Evolutionary conservation across 2,329 filamentous ascomycete species (phyloP).

Genomic region (Kalmusia sp.): DNA sequence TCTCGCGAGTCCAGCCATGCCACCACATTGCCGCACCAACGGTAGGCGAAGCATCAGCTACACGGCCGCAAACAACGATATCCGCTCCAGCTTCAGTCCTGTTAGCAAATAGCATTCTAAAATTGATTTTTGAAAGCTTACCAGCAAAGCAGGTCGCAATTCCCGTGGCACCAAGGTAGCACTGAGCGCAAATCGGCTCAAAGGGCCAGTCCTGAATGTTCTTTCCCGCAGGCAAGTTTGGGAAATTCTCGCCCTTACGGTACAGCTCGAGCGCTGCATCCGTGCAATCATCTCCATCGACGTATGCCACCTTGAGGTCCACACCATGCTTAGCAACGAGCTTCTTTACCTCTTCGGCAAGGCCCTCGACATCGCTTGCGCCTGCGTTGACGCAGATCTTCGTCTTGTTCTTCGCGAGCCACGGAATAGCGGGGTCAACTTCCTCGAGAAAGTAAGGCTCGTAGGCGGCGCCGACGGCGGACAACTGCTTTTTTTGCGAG

Average conservation of each 20-base stretch:
- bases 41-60: constrained; percentile 41
- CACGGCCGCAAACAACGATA: constrained; percentile 31
- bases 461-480: constrained; percentile 28
- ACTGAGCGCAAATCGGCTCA: constrained; percentile 34
- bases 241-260: constrained; percentile 28
- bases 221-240: constrained; percentile 28
- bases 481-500: constrained; percentile 23
- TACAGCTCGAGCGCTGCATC: constrained; percentile 26
- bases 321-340: constrained; percentile 25
- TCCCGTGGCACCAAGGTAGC: constrained; percentile 32
- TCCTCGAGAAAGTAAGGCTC: constrained; percentile 29
- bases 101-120: not conserved
- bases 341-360: constrained; percentile 23
- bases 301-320: constrained; percentile 50
- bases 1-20: constrained; percentile 57
- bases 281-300: constrained; percentile 54
- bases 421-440: constrained; percentile 29
- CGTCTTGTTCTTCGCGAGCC: constrained; percentile 28
- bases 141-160: constrained; percentile 29
- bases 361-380: constrained; percentile 25
- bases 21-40: constrained; percentile 63
- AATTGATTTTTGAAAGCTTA: not conserved
- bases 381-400: constrained; percentile 31
- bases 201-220: constrained; percentile 30
- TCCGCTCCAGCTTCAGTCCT: constrained; percentile 23